Conservation (phyloP, 2,329 filamentous ascomycete genomes). For the Microdochium nivale region DNA sequence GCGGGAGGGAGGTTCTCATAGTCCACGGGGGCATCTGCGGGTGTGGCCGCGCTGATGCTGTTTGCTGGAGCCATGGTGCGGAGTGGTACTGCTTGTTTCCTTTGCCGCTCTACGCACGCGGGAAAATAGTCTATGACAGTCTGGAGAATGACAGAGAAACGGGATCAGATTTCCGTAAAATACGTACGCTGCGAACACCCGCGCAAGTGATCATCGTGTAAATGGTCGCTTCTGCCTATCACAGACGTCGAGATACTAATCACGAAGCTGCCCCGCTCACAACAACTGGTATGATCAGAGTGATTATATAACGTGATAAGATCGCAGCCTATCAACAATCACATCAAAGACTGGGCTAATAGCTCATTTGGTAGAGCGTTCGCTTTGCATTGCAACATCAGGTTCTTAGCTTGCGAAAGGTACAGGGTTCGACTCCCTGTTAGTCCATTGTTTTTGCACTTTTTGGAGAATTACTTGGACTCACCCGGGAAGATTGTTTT, state of each 20-base stretch:
- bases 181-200: too few relatives aligned
- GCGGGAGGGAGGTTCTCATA: background rate
- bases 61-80: background rate
- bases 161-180: too few relatives aligned
- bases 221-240: too few relatives aligned
- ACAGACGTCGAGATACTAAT: background rate
- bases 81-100: too few relatives aligned
- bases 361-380: constrained; percentile 1
- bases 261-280: background rate
- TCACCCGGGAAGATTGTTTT: too few relatives aligned
- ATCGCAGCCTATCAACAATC: background rate
- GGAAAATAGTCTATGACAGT: too few relatives aligned
- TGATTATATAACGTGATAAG: background rate
- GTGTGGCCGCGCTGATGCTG: background rate
- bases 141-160: too few relatives aligned
- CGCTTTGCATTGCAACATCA: background rate
- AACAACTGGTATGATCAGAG: too few relatives aligned
- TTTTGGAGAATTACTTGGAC: too few relatives aligned
- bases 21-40: background rate
- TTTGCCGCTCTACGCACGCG: too few relatives aligned
- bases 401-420: background rate
- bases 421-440: constrained; percentile 1
- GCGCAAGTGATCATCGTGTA: too few relatives aligned
- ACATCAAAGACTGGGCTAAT: background rate
- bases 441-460: background rate